phyloP scores from a whole-genome alignment of 176 grass and related monocot species.

The Pontederia crassipes region DNA sequence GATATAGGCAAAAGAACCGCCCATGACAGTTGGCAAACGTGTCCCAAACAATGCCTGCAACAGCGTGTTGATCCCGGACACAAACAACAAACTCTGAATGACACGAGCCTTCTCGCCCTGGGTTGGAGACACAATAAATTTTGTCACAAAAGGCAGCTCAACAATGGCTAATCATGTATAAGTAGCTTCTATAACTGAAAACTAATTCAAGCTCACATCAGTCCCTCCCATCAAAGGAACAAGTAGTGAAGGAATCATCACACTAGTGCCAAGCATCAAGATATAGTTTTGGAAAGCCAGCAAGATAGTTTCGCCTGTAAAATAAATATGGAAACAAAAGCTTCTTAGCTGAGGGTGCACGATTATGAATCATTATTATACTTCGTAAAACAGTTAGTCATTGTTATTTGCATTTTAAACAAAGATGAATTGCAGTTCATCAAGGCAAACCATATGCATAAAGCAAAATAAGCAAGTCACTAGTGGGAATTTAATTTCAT shows the following conservation, averaged over 20 bases:
- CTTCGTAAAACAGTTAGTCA: too few relatives aligned
- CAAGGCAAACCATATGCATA: too few relatives aligned
- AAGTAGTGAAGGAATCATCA: slow-evolving; percentile 38
- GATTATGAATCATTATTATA: too few relatives aligned
- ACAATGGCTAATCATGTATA: too few relatives aligned
- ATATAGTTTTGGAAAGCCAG: slow-evolving; percentile 40
- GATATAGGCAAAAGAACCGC: slow-evolving; percentile 39
- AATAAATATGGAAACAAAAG: not conserved
- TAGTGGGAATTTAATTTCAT: too few relatives aligned
- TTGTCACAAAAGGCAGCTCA: not conserved
- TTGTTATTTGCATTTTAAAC: too few relatives aligned
- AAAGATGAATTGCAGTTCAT: too few relatives aligned
- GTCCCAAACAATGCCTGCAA: slow-evolving; percentile 42
- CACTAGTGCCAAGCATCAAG: slow-evolving; percentile 34
- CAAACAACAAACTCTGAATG: slow-evolving; percentile 33
- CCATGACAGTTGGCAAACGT: slow-evolving; percentile 30
- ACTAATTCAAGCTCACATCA: slow-evolving; percentile 16
- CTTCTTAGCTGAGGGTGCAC: too few relatives aligned
- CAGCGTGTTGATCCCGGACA: slow-evolving; percentile 39
- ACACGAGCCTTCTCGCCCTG: slow-evolving; percentile 38
- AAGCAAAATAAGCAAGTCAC: too few relatives aligned
- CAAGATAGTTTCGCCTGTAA: slow-evolving; percentile 37
- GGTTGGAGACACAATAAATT: too few relatives aligned
- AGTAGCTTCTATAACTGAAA: too few relatives aligned
- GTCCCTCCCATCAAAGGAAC: slow-evolving; percentile 36